A percentile compares a stretch with the other conserved stretches of the same genome.
Evolutionary conservation across 2,329 filamentous ascomycete species (phyloP).

Genomic region (Drechmeria coniospora): DNA sequence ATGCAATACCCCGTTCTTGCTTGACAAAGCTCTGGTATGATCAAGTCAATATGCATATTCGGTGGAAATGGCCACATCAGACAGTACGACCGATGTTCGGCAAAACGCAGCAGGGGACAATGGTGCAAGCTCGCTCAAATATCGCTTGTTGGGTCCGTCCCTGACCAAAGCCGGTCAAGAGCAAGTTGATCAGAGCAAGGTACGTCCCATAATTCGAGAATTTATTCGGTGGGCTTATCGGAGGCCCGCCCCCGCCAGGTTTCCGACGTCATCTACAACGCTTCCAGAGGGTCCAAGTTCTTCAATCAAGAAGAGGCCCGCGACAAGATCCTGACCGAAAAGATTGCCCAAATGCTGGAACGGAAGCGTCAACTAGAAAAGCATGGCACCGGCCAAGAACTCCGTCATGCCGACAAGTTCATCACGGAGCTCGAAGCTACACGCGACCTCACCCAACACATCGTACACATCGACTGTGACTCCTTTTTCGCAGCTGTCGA

Average conservation of each 20-base stretch:
- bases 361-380: constrained; percentile 64
- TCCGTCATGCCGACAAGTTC: constrained; percentile 64
- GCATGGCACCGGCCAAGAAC: constrained; percentile 56
- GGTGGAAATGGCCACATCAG: constrained; percentile 1
- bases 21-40: too few species aligned
- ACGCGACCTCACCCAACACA: constrained; percentile 67
- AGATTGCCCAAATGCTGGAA: constrained; percentile 65
- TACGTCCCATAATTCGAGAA: constrained; percentile 10
- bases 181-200: constrained; percentile 79
- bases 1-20: too few species aligned
- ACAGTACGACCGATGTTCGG: not conserved
- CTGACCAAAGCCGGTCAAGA: constrained; percentile 90
- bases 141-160: constrained; percentile 77
- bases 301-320: constrained; percentile 80
- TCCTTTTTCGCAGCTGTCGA: constrained; percentile 96
- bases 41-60: too few species aligned
- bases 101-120: constrained; percentile 18
- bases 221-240: not conserved
- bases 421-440: constrained; percentile 64
- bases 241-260: constrained; percentile 34
- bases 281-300: constrained; percentile 90
- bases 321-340: constrained; percentile 69
- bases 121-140: constrained; percentile 52
- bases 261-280: constrained; percentile 92
- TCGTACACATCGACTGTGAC: constrained; percentile 93